Conservation (phyloP, 805 yeast species). For the Saccharomycopsis javanensis region DNA sequence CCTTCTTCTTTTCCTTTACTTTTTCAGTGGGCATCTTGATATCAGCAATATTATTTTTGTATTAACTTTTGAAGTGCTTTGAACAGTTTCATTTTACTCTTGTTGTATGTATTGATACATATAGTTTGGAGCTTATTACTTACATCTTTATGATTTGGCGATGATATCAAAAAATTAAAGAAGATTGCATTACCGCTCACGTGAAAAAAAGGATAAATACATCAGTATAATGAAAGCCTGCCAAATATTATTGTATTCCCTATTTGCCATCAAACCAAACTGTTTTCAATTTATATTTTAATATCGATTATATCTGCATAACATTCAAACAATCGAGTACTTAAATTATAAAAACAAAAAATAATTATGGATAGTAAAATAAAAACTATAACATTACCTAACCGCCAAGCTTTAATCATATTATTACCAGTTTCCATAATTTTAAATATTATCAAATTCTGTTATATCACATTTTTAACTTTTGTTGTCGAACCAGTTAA, state of each 20-base stretch:
- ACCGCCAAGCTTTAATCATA: background rate
- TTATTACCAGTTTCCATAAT: conserved; percentile 5
- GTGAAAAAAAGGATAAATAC: background rate
- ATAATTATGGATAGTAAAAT: background rate
- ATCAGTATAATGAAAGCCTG: background rate
- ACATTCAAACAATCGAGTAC: too few relatives aligned
- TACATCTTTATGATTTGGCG: too few relatives aligned
- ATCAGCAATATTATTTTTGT: too few relatives aligned
- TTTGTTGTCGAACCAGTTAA: background rate
- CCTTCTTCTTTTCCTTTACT: background rate
- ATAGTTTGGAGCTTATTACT: too few relatives aligned
- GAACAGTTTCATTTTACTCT: too few relatives aligned
- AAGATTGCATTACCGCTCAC: too few relatives aligned
- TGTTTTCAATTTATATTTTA: too few relatives aligned
- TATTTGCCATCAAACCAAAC: background rate
- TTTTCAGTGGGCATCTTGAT: background rate
- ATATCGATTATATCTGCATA: too few relatives aligned
- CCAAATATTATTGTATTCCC: background rate
- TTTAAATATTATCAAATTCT: background rate
- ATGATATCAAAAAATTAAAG: too few relatives aligned
- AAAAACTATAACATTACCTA: background rate
- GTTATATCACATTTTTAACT: background rate
- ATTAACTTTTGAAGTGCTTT: too few relatives aligned
- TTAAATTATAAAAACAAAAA: background rate
- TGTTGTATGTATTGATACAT: too few relatives aligned